phyloP scores from a whole-genome alignment of 257 asterid genomes.

The Avicennia marina region DNA sequence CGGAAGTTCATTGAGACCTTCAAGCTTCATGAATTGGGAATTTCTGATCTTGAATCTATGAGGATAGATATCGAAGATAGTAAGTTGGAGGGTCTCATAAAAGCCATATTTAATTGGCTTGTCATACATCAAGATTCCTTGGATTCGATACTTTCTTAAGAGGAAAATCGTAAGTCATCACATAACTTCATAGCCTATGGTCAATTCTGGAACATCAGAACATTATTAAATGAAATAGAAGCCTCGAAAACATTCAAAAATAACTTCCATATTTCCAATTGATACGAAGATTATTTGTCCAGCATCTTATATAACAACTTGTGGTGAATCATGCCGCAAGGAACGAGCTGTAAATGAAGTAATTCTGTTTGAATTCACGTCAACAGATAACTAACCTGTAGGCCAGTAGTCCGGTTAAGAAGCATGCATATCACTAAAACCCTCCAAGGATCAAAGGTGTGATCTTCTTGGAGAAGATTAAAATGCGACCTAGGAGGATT shows the following conservation, averaged over 20 bases:
- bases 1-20: too few species aligned
- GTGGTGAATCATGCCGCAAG: too few species aligned
- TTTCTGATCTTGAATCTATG: conserved; percentile 1
- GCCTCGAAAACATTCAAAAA: too few species aligned
- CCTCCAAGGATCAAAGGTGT: conserved; percentile 91
- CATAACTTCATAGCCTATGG: too few species aligned
- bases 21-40: background rate
- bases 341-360: background rate
- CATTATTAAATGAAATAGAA: too few species aligned
- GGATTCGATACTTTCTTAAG: background rate
- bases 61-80: too few species aligned
- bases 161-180: background rate
- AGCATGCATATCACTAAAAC: conserved; percentile 88
- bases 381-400: conserved; percentile 42
- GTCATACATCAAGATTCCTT: background rate
- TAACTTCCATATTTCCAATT: conserved; percentile 1
- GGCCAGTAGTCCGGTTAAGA: conserved; percentile 71
- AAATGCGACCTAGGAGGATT: conserved; percentile 72
- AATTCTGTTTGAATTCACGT: background rate
- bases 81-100: too few species aligned
- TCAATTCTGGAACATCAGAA: too few species aligned
- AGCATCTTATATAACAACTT: too few species aligned
- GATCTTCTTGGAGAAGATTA: conserved; percentile 84
- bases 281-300: background rate
- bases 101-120: background rate